These are phyloP conservation scores for Monocercomonoides exilis DNA, from an alignment of 78 protist species.

Conservation along the genomic window DNA sequence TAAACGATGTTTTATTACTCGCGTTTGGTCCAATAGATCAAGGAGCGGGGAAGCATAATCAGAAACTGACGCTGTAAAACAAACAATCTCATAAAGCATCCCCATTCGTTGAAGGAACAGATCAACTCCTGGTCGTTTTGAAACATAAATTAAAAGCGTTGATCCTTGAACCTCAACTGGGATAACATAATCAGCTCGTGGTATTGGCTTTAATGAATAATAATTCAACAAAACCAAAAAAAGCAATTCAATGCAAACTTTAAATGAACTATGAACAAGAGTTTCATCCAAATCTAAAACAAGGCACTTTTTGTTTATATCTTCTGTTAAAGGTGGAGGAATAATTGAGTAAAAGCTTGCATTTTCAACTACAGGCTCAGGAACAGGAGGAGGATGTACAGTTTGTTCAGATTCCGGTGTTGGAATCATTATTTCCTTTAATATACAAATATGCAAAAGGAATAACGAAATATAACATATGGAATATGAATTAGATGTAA, in stretches of 20 bases:
- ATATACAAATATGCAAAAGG: no score
- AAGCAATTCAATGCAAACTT: background rate
- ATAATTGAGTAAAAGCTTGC: no score
- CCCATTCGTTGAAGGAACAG: slow-evolving; percentile 48
- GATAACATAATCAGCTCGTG: slow-evolving; percentile 11
- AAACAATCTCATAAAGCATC: slow-evolving; percentile 63
- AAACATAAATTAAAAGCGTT: slow-evolving; percentile 26
- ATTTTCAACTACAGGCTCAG: no score
- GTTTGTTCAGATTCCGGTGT: no score
- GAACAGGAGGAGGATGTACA: no score
- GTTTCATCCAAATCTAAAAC: slow-evolving; percentile 87
- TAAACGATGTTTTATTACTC: slow-evolving; percentile 45
- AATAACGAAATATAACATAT: no score
- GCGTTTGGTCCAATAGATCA: slow-evolving; percentile 55
- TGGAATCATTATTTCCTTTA: no score
- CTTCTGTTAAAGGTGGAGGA: background rate
- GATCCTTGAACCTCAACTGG: slow-evolving; percentile 27
- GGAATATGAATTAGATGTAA: no score
- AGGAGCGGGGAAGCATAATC: slow-evolving; percentile 83
- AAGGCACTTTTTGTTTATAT: slow-evolving; percentile 7
- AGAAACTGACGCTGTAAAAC: slow-evolving; percentile 67
- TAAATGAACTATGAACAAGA: slow-evolving; percentile 72
- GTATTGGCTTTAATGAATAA: background rate
- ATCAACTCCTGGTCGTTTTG: slow-evolving; percentile 72
- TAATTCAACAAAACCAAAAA: background rate